A percentile compares a stretch with the other conserved stretches of the same genome.
Evolutionary conservation across 2,329 filamentous ascomycete genomes (phyloP).

Genomic region (Hypoxylon sp.): DNA sequence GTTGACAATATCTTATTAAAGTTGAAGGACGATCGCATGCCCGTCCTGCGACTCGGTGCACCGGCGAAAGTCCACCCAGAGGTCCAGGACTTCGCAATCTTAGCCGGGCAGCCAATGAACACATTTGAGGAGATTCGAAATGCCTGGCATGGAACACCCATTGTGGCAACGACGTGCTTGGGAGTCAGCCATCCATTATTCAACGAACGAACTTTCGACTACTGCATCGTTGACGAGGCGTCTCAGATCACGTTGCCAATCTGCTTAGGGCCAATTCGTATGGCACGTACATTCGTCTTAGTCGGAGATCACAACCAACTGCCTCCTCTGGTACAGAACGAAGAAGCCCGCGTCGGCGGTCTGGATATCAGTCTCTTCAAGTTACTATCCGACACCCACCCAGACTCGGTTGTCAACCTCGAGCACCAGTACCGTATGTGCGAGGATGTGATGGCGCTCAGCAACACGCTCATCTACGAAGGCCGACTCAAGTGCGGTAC

Average conservation of each 20-base stretch:
- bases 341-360: slow-evolving; percentile 83
- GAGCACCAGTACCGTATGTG: slow-evolving; percentile 99
- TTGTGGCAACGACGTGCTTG: slow-evolving; percentile 95
- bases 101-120: slow-evolving; percentile 77
- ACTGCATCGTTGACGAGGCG: slow-evolving; percentile 97
- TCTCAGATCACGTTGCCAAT: slow-evolving; percentile 97
- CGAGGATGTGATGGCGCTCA: slow-evolving; percentile 93
- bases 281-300: slow-evolving; percentile 91
- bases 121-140: slow-evolving; percentile 84
- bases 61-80: slow-evolving; percentile 87
- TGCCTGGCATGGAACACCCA: slow-evolving; percentile 83
- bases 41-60: slow-evolving; percentile 85
- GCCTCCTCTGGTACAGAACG: slow-evolving; percentile 92
- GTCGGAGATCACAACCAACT: slow-evolving; percentile 98
- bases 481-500: slow-evolving; percentile 91
- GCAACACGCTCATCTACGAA: slow-evolving; percentile 92
- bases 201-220: slow-evolving; percentile 89
- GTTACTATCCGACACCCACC: slow-evolving; percentile 86
- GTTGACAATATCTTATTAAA: slow-evolving; percentile 98
- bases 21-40: slow-evolving; percentile 78
- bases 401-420: slow-evolving; percentile 85
- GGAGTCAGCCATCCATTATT: slow-evolving; percentile 91
- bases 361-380: slow-evolving; percentile 95
- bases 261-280: slow-evolving; percentile 90
- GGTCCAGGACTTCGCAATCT: slow-evolving; percentile 82